Percentiles rank a stretch among this genome's conserved stretches.
phyloP scores from a whole-genome alignment of 805 yeast species.

The Suhomyces sp. region DNA sequence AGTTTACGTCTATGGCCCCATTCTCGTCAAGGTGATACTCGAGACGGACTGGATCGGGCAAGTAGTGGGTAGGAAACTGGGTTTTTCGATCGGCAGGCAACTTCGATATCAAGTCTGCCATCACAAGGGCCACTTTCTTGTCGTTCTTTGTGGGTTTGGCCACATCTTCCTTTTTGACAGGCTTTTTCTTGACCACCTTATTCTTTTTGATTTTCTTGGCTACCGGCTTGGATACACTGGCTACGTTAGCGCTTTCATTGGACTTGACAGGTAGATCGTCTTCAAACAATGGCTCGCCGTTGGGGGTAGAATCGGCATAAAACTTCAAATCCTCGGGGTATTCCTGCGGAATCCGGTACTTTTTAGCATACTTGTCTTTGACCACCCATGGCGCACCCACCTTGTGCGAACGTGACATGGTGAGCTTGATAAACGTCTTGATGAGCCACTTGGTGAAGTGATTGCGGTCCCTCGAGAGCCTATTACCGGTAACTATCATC shows the following conservation, averaged over 20 bases:
- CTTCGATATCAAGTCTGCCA: conserved; percentile 2
- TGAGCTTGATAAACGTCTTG: conserved; percentile 80
- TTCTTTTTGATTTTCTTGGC: background rate
- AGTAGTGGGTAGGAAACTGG: conserved; percentile 29
- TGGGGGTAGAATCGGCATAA: conserved; percentile 32
- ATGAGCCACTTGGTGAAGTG: conserved; percentile 87
- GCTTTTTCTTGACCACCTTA: background rate
- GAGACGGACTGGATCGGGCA: conserved; percentile 22
- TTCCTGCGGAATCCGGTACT: conserved; percentile 61
- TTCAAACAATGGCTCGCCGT: conserved; percentile 27
- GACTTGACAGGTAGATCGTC: background rate
- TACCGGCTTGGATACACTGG: background rate
- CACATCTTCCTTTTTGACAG: background rate
- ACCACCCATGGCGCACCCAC: conserved; percentile 97
- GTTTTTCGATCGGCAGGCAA: conserved; percentile 1
- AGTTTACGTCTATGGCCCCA: conserved; percentile 4
- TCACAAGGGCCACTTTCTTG: background rate
- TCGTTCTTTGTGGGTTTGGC: background rate
- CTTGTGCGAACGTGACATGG: conserved; percentile 73
- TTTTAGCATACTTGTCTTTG: conserved; percentile 67
- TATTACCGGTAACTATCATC: conserved; percentile 67
- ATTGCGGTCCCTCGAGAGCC: conserved; percentile 78
- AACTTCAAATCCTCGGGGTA: conserved; percentile 55
- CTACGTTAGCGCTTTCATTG: background rate
- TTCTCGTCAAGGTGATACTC: conserved; percentile 15